Conservation (phyloP, 2,329 filamentous ascomycete species). For the Pleoardoris graminearum region DNA sequence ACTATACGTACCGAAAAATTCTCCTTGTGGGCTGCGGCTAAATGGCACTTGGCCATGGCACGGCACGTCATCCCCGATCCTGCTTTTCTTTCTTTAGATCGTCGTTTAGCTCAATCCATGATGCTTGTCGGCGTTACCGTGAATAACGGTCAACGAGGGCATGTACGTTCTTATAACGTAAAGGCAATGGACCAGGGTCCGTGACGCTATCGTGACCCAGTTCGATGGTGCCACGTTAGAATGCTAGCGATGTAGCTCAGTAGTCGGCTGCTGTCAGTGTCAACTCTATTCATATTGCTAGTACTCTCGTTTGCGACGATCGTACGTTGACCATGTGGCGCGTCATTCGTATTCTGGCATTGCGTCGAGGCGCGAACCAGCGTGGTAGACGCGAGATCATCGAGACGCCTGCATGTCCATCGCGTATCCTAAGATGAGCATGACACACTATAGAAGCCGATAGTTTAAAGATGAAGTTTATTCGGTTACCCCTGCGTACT, state of each 20-base stretch:
- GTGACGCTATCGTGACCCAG: background rate
- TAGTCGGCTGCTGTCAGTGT: slow-evolving; percentile 27
- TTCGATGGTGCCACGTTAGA: slow-evolving; percentile 3
- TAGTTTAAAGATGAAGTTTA: too few species aligned
- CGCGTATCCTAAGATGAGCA: background rate
- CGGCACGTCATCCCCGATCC: slow-evolving; percentile 25
- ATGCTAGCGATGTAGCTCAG: slow-evolving; percentile 10
- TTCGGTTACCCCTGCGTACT: too few species aligned
- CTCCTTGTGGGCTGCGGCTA: slow-evolving; percentile 20
- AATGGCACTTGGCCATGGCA: slow-evolving; percentile 12
- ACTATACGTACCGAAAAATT: slow-evolving; percentile 26
- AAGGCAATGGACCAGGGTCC: background rate
- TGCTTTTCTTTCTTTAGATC: slow-evolving; percentile 8
- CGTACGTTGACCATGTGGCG: background rate
- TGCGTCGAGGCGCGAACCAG: too few species aligned
- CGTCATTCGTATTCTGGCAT: background rate
- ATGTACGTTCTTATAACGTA: background rate
- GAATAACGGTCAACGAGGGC: background rate
- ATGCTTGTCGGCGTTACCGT: slow-evolving; percentile 12
- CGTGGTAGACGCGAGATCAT: background rate
- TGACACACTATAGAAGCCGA: too few species aligned
- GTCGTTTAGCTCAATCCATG: slow-evolving; percentile 9
- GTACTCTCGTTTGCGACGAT: background rate
- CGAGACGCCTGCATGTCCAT: background rate
- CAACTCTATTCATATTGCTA: background rate